Evolutionary conservation across 805 yeast species (phyloP), one percentile per base, ranked within the genome.

Genomic region (Komagataella ulmi): DNA sequence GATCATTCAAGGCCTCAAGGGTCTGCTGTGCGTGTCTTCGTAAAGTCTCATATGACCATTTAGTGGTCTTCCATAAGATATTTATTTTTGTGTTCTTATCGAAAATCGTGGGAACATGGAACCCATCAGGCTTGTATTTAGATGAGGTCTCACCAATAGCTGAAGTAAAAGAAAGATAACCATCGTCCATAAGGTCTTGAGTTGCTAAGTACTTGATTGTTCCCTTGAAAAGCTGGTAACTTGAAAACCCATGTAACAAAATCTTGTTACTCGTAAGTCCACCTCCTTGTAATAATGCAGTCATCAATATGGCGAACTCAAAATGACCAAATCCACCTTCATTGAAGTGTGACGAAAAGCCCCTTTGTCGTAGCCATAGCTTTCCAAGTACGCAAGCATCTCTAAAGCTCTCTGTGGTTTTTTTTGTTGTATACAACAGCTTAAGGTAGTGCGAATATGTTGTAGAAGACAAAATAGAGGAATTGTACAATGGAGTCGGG

Each of bases 161-260:
- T 4, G 87, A 80, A 53, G 79, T 72, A 61, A 86, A 84, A 24
- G 86, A 82, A 47, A 86, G 66, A 59, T 85, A 81, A 1, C 91
- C 93, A 18, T 66, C 64, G 7, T 70, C 61, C 51, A 76, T 70
- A 49, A 90, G 66, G 64, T 89, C 95, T 74, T 83, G 81, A 2
- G 86, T 78, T 2, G 97, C 95, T 54, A 91, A 63, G 61, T 85
- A 90, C 59, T 81, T 80, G 52, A 93, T 74, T 1, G 87, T 81
- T 62, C 95, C 97, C 63, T 88, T 90, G 72, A 93, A 93, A 50
- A 93, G 70, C 68, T 93, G 99, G 63, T 89, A 93, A 19, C 95
- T 84, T 3, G 96, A 88, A 65, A 85, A 91, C 0, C 98, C 99
- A 58, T 83, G 84, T 44, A 89, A 65, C 52, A 93, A 71, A 21